A percentile compares a stretch with the other conserved stretches of the same genome.
Conservation (phyloP, 345 rosid species). For the Eucalyptus paniculata region DNA sequence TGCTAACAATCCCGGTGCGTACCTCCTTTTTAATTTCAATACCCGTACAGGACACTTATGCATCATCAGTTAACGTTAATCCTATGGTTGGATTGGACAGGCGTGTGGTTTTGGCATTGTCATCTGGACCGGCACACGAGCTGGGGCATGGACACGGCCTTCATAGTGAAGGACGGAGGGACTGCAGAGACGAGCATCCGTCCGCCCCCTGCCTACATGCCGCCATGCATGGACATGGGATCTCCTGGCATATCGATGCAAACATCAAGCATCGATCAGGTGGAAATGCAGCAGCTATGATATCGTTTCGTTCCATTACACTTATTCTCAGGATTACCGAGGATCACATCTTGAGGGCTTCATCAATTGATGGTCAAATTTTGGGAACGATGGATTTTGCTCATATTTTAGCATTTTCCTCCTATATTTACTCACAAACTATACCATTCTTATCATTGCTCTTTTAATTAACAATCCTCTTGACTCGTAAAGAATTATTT, state of each 20-base stretch:
- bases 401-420: neutral
- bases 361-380: neutral
- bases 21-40: neutral
- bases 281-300: neutral
- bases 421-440: neutral
- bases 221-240: neutral
- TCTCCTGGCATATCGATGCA: neutral
- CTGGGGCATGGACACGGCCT: conserved; percentile 23
- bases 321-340: neutral
- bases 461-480: neutral
- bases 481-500: neutral
- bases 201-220: neutral
- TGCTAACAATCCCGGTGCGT: neutral
- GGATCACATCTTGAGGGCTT: neutral
- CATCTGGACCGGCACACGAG: neutral
- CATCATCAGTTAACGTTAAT: neutral
- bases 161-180: conserved; percentile 12
- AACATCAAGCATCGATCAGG: neutral
- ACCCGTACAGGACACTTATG: neutral
- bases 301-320: neutral
- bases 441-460: neutral
- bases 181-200: neutral
- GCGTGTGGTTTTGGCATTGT: neutral
- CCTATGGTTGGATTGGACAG: neutral
- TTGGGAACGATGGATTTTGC: neutral